These are phyloP conservation scores for Mollisia scopiformis DNA, from an alignment of 2,329 filamentous ascomycete species.

Conservation along the genomic window DNA sequence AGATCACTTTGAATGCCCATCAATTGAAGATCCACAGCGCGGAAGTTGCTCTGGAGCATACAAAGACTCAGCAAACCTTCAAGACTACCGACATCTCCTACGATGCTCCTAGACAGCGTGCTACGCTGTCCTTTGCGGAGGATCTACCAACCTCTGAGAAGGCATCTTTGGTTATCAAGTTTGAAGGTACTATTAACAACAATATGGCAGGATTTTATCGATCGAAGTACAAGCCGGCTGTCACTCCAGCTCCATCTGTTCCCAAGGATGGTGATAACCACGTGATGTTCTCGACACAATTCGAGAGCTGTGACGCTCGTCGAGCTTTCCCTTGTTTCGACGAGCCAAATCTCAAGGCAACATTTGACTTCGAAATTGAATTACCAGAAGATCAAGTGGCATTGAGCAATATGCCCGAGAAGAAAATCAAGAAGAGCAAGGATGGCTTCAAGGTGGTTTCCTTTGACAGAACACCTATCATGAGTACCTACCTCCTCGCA, in stretches of 20 bases:
- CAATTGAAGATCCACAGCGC: constrained; percentile 77
- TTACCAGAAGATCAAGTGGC: constrained; percentile 86
- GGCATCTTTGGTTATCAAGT: constrained; percentile 70
- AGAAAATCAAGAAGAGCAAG: constrained; percentile 60
- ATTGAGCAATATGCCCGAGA: constrained; percentile 94
- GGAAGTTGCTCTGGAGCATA: constrained; percentile 61
- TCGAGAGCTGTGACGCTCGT: constrained; percentile 94
- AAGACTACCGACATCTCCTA: constrained; percentile 73
- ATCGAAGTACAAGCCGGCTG: constrained; percentile 86
- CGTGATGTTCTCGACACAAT: constrained; percentile 92
- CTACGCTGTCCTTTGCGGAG: constrained; percentile 74
- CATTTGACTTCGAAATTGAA: constrained; percentile 92
- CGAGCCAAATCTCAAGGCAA: constrained; percentile 95
- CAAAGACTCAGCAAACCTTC: constrained; percentile 55
- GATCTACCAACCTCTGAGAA: constrained; percentile 70
- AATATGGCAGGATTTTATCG: constrained; percentile 94
- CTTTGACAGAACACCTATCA: constrained; percentile 83
- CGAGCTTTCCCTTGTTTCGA: constrained; percentile 98
- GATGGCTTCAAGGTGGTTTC: constrained; percentile 73
- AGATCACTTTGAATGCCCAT: constrained; percentile 83
- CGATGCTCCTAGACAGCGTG: constrained; percentile 82
- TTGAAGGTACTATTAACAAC: constrained; percentile 83
- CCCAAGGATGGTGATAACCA: constrained; percentile 71
- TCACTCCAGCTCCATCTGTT: constrained; percentile 73
- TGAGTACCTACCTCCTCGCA: constrained; percentile 89